Base-by-base conservation (phyloP, 2,329 filamentous ascomycete genomes). In the Colletotrichum salicis region DNA sequence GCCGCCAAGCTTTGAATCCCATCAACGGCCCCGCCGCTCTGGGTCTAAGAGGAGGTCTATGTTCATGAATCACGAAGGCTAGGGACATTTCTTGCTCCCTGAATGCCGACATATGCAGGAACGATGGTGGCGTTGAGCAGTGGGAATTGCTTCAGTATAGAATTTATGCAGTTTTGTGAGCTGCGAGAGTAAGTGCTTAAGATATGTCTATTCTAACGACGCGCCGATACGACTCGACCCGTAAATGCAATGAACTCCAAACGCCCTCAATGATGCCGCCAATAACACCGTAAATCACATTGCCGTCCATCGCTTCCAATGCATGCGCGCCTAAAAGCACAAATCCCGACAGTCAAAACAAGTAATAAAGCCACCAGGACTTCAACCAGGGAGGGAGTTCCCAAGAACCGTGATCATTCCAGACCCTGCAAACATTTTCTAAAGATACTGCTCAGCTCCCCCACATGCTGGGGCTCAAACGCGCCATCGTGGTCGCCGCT, bases 401-500 rank as follows among this genome's bases (percentile, higher is more conserved):
- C 19, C 19, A 48, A 48, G 5, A 10, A 19, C 41, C 19, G 11
- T 22, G 2, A 48, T 74, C 62, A 76, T 19, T 59, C 54, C 15
- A 75, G 29, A 5, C 54, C 72, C 51, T 73, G 72, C 58, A 76
- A 24, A 45, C 72, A 73, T 12, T 63, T 67, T 33, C 74, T 60
- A 33, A 76, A 62, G 45, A 76, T 76, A 15, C 54, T 55, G 69
- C 75, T 76, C 64, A 76, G 57, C 62, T 76, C 75, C 22, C 69
- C 73, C 24, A 76, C 72, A 56, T 65, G 57, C 60, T 69, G 65
- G 15, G 75, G 74, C 70, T 74, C 70, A 59, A 76, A 76, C 11
- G 75, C 75, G 7, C 75, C 67, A 58, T 76, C 75, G 62, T 76
- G 75, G 13, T 76, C 71, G 8, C 75, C 75, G 56, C 75, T 75